A percentile compares a stretch with the other conserved stretches of the same genome.
These are phyloP conservation scores for Strobilomyces echinocephalus DNA, from an alignment of 768 basidiomycete species.

Conservation along the genomic window DNA sequence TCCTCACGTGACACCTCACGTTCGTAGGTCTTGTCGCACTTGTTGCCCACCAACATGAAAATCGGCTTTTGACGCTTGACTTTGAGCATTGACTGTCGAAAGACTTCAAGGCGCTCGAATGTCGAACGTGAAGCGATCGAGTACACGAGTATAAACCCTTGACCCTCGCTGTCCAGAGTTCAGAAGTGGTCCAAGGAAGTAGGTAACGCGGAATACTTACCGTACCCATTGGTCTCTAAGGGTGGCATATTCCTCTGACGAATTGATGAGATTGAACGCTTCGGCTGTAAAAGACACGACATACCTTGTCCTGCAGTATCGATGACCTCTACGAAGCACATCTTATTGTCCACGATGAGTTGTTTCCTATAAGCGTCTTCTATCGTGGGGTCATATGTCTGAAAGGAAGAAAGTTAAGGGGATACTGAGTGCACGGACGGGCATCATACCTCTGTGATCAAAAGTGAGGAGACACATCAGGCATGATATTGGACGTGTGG, in stretches of 20 bases:
- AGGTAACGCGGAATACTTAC: constrained; percentile 42
- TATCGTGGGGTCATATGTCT: constrained; percentile 99
- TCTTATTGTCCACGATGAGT: constrained; percentile 88
- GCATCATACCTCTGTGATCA: constrained; percentile 48
- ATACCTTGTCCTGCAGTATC: constrained; percentile 96
- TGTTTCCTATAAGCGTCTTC: constrained; percentile 97
- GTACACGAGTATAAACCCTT: constrained; percentile 97
- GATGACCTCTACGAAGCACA: constrained; percentile 95
- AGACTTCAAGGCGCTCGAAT: constrained; percentile 85
- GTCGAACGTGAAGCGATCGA: constrained; percentile 92
- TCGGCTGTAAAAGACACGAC: constrained; percentile 21
- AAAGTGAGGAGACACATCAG: constrained; percentile 12
- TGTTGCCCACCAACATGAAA: constrained; percentile 96
- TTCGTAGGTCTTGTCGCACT: constrained; percentile 87
- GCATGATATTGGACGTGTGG: constrained; percentile 1
- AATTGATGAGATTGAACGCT: constrained; percentile 17
- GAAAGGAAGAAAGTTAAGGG: constrained; percentile 7
- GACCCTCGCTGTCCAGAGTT: constrained; percentile 72
- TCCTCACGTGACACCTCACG: constrained; percentile 91
- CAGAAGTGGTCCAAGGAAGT: constrained; percentile 5
- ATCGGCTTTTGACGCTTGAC: constrained; percentile 83
- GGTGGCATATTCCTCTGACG: constrained; percentile 91
- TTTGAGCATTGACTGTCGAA: constrained; percentile 84
- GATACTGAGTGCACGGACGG: constrained; percentile 5
- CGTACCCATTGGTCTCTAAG: constrained; percentile 97